Evolutionary conservation across 208 protist genomes (phyloP).

Genomic region (Wallacemonas collosoma): DNA sequence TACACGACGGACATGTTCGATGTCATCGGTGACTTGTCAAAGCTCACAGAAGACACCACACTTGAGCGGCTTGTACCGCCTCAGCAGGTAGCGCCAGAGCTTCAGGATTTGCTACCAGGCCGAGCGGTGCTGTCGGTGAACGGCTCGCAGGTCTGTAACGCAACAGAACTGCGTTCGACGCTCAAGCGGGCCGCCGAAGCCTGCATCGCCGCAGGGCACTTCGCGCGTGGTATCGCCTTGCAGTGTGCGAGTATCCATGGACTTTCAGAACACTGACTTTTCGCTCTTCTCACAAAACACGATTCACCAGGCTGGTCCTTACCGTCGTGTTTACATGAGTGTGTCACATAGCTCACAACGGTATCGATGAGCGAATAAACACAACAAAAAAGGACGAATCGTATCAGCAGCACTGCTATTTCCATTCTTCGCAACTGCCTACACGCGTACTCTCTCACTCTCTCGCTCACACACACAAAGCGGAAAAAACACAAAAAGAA

Average conservation of each 20-base stretch:
- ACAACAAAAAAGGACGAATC: too few species aligned
- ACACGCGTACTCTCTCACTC: too few species aligned
- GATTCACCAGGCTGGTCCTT: too few species aligned
- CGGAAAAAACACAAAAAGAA: slow-evolving; percentile 4
- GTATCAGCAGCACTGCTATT: too few species aligned
- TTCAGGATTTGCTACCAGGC: slow-evolving; percentile 24
- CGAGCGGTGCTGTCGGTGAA: slow-evolving; percentile 42
- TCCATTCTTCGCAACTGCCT: too few species aligned
- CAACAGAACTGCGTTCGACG: slow-evolving; percentile 28
- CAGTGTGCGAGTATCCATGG: slow-evolving; percentile 15
- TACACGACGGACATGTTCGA: slow-evolving; percentile 27
- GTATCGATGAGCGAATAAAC: too few species aligned
- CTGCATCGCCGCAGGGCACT: not conserved
- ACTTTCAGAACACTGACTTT: not conserved
- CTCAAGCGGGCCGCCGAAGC: slow-evolving; percentile 11
- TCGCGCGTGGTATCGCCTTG: slow-evolving; percentile 4
- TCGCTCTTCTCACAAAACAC: too few species aligned
- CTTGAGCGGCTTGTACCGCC: slow-evolving; percentile 29
- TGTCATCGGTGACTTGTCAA: slow-evolving; percentile 34
- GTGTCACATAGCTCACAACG: too few species aligned
- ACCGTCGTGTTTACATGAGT: too few species aligned
- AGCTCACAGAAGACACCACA: slow-evolving; percentile 19
- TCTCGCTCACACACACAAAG: not conserved
- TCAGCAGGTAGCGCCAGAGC: slow-evolving; percentile 24
- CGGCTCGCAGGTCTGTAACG: slow-evolving; percentile 22